Percentiles rank a stretch among this genome's conserved stretches.
Evolutionary conservation across 768 basidiomycete species (phyloP).

Genomic region (Trametes villosa): DNA sequence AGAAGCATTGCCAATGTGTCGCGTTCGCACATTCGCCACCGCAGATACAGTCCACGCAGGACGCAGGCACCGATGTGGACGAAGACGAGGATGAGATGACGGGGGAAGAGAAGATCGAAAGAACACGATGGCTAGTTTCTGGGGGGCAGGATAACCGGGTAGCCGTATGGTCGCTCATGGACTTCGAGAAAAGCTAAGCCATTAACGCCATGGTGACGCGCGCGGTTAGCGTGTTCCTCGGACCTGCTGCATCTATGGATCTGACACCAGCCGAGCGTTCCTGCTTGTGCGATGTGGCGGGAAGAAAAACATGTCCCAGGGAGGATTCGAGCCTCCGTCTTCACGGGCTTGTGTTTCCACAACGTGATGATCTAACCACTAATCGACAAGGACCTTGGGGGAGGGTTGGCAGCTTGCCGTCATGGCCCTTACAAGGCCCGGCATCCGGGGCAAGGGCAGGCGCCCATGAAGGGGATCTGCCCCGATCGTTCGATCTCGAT

Average conservation of each 20-base stretch:
- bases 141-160: conserved; percentile 33
- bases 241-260: too few relatives aligned
- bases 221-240: too few relatives aligned
- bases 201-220: too few relatives aligned
- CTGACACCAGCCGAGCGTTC: too few relatives aligned
- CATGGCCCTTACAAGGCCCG: not conserved
- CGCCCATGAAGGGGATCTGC: conserved; percentile 2
- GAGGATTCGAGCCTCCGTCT: conserved; percentile 28
- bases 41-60: not conserved
- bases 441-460: not conserved
- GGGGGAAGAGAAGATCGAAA: conserved; percentile 27
- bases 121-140: conserved; percentile 31
- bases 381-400: conserved; percentile 23
- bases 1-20: conserved; percentile 72
- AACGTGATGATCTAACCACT: conserved; percentile 28
- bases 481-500: not conserved
- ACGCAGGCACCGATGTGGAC: conserved; percentile 7
- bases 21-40: conserved; percentile 55
- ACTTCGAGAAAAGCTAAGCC: conserved; percentile 29
- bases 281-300: not conserved
- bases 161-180: conserved; percentile 33
- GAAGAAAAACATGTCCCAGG: conserved; percentile 22
- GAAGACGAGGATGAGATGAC: conserved; percentile 32
- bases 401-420: not conserved
- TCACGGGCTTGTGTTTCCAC: conserved; percentile 23